A percentile compares a stretch with the other conserved stretches of the same genome.
phyloP scores from a whole-genome alignment of 345 rosid species.

The Camelina sativa region DNA sequence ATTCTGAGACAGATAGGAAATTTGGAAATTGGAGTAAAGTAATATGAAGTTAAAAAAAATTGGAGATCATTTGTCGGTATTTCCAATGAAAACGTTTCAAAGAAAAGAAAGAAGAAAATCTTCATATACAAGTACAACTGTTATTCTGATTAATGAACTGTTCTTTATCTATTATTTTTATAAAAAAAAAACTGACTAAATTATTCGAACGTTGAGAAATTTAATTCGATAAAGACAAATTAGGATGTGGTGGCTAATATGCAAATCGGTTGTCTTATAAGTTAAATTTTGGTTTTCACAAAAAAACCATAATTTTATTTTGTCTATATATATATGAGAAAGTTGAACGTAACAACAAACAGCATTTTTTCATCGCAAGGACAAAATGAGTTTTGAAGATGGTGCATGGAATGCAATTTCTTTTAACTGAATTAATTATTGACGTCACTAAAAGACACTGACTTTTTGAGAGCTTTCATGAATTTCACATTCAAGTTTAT shows the following conservation, averaged over 20 bases:
- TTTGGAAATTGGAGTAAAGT: not conserved
- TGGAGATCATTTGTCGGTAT: not conserved
- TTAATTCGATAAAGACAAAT: constrained; percentile 26
- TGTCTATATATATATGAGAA: not conserved
- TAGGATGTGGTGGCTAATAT: constrained; percentile 10
- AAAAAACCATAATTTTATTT: not conserved
- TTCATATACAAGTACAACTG: constrained; percentile 4
- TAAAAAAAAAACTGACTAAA: not conserved
- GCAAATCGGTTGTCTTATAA: not conserved
- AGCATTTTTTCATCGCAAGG: not conserved
- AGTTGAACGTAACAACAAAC: not conserved
- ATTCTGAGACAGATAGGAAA: not conserved
- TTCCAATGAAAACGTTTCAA: not conserved
- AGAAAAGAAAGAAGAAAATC: not conserved
- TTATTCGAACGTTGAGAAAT: constrained; percentile 24
- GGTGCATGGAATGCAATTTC: not conserved
- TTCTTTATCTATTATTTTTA: not conserved
- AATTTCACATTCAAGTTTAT: not conserved
- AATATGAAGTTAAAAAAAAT: not conserved
- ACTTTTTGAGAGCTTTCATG: constrained; percentile 2
- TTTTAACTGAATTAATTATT: not conserved
- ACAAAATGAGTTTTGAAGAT: not conserved
- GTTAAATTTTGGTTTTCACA: not conserved
- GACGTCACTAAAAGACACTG: not conserved
- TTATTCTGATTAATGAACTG: constrained; percentile 8